Evolutionary conservation across 805 yeast species (phyloP).

Genomic region (Millerozyma miso): DNA sequence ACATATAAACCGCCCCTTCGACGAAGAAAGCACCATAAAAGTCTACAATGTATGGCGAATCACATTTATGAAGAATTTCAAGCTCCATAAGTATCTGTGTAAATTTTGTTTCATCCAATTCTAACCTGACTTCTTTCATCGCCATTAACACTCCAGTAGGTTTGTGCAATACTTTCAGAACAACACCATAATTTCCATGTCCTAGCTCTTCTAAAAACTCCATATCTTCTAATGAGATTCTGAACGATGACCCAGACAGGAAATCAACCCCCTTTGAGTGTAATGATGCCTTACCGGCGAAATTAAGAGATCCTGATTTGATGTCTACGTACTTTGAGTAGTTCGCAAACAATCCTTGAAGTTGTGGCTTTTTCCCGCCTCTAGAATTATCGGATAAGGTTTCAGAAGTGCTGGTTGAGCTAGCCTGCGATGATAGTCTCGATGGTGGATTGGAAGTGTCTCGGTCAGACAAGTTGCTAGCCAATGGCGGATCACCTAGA

Average conservation of each 20-base stretch:
- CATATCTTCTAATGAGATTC: constrained; percentile 79
- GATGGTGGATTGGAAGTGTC: constrained; percentile 7
- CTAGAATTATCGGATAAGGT: constrained; percentile 14
- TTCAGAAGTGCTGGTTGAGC: constrained; percentile 4
- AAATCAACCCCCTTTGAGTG: constrained; percentile 92
- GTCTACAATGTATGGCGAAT: constrained; percentile 87
- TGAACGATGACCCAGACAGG: constrained; percentile 79
- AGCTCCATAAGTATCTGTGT: constrained; percentile 94
- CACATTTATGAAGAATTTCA: constrained; percentile 88
- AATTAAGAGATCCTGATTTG: constrained; percentile 85
- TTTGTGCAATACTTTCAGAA: constrained; percentile 84
- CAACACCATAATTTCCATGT: constrained; percentile 95
- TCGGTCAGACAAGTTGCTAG: background rate
- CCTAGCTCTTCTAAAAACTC: constrained; percentile 86
- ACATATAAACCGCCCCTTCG: constrained; percentile 97
- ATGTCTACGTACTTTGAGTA: constrained; percentile 87
- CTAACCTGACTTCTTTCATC: constrained; percentile 93
- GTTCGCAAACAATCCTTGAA: constrained; percentile 69
- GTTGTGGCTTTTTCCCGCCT: constrained; percentile 23
- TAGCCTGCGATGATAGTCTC: constrained; percentile 5
- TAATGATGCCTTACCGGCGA: constrained; percentile 88
- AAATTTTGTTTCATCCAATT: constrained; percentile 89
- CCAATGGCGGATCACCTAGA: constrained; percentile 14
- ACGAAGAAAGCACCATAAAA: constrained; percentile 96
- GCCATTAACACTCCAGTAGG: constrained; percentile 95